phyloP scores from a whole-genome alignment of 257 asterid genomes.

The Solanum etuberosum region DNA sequence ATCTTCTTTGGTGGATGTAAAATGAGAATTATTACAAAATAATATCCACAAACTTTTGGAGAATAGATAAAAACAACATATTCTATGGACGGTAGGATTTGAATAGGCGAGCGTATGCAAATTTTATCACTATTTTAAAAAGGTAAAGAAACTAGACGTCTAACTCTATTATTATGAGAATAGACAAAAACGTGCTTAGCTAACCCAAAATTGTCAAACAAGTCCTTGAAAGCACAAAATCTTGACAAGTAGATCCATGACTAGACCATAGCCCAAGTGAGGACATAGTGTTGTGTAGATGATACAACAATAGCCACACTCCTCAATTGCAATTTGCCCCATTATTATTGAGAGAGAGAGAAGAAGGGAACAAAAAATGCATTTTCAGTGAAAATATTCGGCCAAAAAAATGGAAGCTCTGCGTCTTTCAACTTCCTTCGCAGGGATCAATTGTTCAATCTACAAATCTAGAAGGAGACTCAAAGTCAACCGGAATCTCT shows the following conservation, averaged over 20 bases:
- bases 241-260: background rate
- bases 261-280: background rate
- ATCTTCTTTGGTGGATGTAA: background rate
- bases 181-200: background rate
- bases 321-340: background rate
- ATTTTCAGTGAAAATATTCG: background rate
- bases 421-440: background rate
- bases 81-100: too few species aligned
- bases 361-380: background rate
- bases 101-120: rapidly evolving
- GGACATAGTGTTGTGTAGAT: conserved; percentile 19
- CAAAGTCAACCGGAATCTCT: background rate
- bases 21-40: background rate
- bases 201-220: background rate
- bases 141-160: rapidly evolving
- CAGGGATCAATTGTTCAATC: background rate
- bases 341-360: background rate
- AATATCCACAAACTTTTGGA: background rate
- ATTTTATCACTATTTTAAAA: too few species aligned
- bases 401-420: conserved; percentile 6
- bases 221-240: background rate
- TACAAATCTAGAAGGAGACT: background rate
- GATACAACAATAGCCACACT: conserved; percentile 5
- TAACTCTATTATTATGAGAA: background rate
- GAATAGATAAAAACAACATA: too few species aligned